Base-by-base conservation (phyloP, 2,329 filamentous ascomycete genomes). In the Coniella vitis region DNA sequence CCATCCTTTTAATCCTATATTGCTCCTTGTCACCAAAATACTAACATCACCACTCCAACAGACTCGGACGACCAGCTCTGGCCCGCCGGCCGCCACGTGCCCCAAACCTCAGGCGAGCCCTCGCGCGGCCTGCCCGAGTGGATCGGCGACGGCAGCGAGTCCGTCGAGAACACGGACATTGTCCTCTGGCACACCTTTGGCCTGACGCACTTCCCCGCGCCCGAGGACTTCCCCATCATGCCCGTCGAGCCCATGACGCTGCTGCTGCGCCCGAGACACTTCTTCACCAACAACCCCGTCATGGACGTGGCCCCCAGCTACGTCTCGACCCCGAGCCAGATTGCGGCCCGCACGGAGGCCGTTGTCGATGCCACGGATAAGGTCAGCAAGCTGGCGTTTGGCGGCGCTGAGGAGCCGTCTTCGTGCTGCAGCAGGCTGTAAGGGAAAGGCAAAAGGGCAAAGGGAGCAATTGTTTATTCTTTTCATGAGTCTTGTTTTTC, bases 181-280 rank as follows among this genome's bases (percentile, higher is more conserved):
- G 90, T 96, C 1, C 77, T 95, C 14, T 96, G 90, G 90, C 90
- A 95, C 69, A 95, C 89, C 0, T 96, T 95, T 60, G 90, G 90
- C 32, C 74, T 95, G 32, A 91, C 86, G 1, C 90, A 95, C 64
- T 91, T 95, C 72, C 90, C 90, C 0, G 73, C 86, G 0, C 89
- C 90, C 0, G 90, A 96, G 63, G 90, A 95, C 66, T 95, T 88
- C 71, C 90, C 90, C 25, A 75, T 95, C 58, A 95, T 95, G 90
- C 89, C 89, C 0, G 86, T 80, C 0, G 86, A 90, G 71, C 86
- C 87, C 1, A 90, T 95, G 77, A 87, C 81, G 1, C 70, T 95
- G 57, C 74, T 94, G 32, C 72, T 94, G 36, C 72, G 87, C 29
- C 89, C 89, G 3, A 72, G 88, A 37, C 84, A 94, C 70, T 94